Evolutionary conservation across 179 eudicot genomes (phyloP).

Genomic region (Gypsophila paniculata): DNA sequence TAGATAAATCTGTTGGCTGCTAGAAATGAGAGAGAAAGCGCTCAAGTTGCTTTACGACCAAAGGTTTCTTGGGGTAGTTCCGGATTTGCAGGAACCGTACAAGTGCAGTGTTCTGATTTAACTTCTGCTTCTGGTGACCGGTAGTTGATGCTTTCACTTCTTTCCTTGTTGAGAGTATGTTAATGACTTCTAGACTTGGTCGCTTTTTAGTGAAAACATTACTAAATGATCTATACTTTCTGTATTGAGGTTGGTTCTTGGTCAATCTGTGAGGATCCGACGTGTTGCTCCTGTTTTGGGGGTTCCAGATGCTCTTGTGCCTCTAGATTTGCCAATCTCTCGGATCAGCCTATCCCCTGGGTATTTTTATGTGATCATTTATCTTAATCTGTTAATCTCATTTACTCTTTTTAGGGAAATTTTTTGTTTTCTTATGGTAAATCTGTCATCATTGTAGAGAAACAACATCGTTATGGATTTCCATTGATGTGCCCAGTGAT

Average conservation of each 20-base stretch:
- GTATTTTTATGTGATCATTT: slow-evolving; percentile 34
- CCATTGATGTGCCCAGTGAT: slow-evolving; percentile 64
- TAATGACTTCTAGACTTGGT: not conserved
- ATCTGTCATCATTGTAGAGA: slow-evolving; percentile 53
- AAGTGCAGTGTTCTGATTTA: slow-evolving; percentile 76
- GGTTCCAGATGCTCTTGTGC: slow-evolving; percentile 99
- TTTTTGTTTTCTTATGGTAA: slow-evolving; percentile 25
- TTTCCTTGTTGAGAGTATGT: slow-evolving; percentile 1
- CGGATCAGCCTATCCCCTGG: slow-evolving; percentile 69
- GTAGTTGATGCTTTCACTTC: slow-evolving; percentile 34
- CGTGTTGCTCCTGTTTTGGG: slow-evolving; percentile 88
- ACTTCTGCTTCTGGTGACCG: slow-evolving; percentile 78
- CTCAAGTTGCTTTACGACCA: slow-evolving; percentile 92
- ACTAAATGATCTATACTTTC: slow-evolving; percentile 6
- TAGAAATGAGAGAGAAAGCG: slow-evolving; percentile 92
- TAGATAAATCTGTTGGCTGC: slow-evolving; percentile 91
- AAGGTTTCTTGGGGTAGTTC: slow-evolving; percentile 81
- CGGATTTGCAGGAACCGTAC: slow-evolving; percentile 68
- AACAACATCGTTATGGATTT: slow-evolving; percentile 81
- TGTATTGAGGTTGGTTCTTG: slow-evolving; percentile 58
- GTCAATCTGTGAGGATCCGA: slow-evolving; percentile 61
- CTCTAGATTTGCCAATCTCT: slow-evolving; percentile 67
- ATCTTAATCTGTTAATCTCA: not conserved
- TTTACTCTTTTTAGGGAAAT: not conserved
- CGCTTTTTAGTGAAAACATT: not conserved